Evolutionary conservation across 1,139 yeast genomes (phyloP).

Genomic region (Hanseniaspora uvarum): DNA sequence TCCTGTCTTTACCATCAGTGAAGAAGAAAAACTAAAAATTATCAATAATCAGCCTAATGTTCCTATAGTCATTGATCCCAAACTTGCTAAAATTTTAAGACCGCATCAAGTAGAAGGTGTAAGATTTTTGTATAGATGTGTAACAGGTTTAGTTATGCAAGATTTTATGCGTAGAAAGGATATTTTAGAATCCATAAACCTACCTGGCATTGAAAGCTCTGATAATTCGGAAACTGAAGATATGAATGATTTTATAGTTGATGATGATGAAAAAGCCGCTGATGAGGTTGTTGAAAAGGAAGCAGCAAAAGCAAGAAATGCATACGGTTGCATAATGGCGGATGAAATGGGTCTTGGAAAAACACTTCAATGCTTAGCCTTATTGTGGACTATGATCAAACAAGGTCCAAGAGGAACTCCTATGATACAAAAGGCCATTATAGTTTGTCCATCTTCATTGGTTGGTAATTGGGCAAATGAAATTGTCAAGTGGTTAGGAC

Average conservation of each 20-base stretch:
- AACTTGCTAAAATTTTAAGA: slow-evolving; percentile 66
- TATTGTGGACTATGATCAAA: slow-evolving; percentile 84
- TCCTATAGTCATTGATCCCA: slow-evolving; percentile 94
- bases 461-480: slow-evolving; percentile 98
- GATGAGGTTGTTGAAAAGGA: slow-evolving; percentile 17
- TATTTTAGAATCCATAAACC: slow-evolving; percentile 6
- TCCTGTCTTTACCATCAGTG: slow-evolving; percentile 36
- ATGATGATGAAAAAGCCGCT: slow-evolving; percentile 1
- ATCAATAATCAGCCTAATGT: slow-evolving; percentile 60
- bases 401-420: slow-evolving; percentile 86
- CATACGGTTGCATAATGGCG: slow-evolving; percentile 97
- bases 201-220: slow-evolving; percentile 1
- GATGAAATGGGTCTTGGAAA: slow-evolving; percentile 99
- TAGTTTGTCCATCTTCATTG: slow-evolving; percentile 90
- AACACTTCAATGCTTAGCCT: slow-evolving; percentile 81
- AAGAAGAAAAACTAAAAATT: slow-evolving; percentile 15
- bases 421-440: slow-evolving; percentile 80
- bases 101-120: slow-evolving; percentile 98
- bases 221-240: slow-evolving; percentile 18
- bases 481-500: slow-evolving; percentile 89
- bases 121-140: slow-evolving; percentile 76
- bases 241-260: background rate
- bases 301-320: slow-evolving; percentile 47
- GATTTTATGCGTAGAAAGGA: slow-evolving; percentile 29
- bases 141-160: slow-evolving; percentile 62